These are phyloP conservation scores for Cubamyces sp. DNA, from an alignment of 768 basidiomycete species.

Conservation along the genomic window DNA sequence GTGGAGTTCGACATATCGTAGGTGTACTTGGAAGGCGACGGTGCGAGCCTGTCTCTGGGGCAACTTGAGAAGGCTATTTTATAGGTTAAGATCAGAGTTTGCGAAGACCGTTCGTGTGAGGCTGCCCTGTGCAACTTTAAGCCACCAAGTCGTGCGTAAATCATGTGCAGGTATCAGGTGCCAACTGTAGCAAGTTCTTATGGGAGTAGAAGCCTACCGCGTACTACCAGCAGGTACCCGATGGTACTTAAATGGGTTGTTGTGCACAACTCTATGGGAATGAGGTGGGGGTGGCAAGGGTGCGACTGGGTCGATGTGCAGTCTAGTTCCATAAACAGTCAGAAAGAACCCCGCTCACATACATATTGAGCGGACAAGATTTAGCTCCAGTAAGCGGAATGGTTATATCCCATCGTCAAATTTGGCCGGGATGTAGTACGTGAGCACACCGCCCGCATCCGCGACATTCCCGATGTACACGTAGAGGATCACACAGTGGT, in stretches of 20 bases:
- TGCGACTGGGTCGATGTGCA: too few species aligned
- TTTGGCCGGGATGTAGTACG: conserved; percentile 85
- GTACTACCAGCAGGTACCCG: neutral
- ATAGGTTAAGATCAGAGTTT: neutral
- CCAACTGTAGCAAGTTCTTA: neutral
- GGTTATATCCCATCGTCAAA: conserved; percentile 50
- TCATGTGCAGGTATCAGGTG: neutral
- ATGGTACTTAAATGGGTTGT: neutral
- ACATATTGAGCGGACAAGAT: neutral
- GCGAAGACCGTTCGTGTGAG: neutral
- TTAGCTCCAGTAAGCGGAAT: neutral
- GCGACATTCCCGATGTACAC: conserved; percentile 85
- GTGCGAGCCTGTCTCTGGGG: neutral
- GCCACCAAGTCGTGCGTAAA: too few species aligned
- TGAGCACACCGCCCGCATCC: conserved; percentile 82
- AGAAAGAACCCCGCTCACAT: neutral
- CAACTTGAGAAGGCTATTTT: neutral
- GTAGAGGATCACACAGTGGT: conserved; percentile 85
- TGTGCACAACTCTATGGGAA: neutral
- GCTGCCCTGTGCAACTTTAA: too few species aligned
- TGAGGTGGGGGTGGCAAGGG: too few species aligned
- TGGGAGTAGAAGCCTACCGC: neutral
- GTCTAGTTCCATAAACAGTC: neutral
- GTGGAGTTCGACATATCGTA: conserved; percentile 5
- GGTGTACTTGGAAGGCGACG: neutral